Evolutionary conservation across 441 rosid genomes (phyloP), one percentile per base, ranked within the genome.

Genomic region (Mallotus japonicus): DNA sequence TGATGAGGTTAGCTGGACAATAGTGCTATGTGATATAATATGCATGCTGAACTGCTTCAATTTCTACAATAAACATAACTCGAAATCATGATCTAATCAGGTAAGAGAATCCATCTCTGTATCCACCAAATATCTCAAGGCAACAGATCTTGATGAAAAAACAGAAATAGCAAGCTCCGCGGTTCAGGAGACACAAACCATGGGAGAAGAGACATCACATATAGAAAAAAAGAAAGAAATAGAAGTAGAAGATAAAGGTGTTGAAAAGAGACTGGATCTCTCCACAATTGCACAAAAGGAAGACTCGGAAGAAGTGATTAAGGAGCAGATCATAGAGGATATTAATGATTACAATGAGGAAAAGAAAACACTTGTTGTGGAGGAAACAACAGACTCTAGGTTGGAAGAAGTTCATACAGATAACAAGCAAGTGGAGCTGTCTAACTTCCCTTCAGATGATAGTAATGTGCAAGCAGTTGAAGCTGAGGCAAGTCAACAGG

Each of bases 51-150:
- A 24, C 51, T 71, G 8, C 65, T 28, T 71, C 78, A 46, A 57
- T 53, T 76, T 76, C 51, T 58, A 7, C 16, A 51, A 34, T 63
- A 56, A 73, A 71, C 60, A 70, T 42, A 61, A 24, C 16, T 59
- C 65, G 17, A 17, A 61, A 61, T 60, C 46, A 46, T 44, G 24
- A 11, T 58, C 54, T 76, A 67, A 56, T 47, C 84, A 89, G 90
- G 83, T 75, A 76, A 67, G 60, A 73, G 78, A 80, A 69, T 49
- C 63, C 44, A 42, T 59, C 55, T 58, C 58, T 0, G 56, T 22
- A 61, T 69, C 61, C 8, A 70, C 56, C 4, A 80, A 76, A 70
- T 28, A 65, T 65, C 55, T 51, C 24, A n/a, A 64, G 65, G 75
- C 34, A 63, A 70, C 34, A 44, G 78, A 77, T 3, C 75, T 66